Evolutionary conservation across 2,329 filamentous ascomycete genomes (phyloP), one percentile per base, ranked within the genome.

Genomic region (Eutypella sp.): DNA sequence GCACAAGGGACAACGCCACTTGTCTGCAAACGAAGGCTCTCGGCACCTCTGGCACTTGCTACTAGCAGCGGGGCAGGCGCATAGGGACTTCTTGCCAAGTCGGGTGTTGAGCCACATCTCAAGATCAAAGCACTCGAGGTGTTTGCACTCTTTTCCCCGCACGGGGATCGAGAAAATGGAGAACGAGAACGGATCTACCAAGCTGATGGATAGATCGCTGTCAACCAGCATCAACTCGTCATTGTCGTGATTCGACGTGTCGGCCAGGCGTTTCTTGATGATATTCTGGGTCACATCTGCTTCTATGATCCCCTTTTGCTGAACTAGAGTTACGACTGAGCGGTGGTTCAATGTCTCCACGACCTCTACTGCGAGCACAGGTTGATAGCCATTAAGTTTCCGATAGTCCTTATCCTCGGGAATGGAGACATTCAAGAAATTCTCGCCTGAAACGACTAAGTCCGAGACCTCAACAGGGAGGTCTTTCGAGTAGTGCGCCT

Each of bases 91-190:
- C 49, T 74, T 76, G 13, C 68, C 66, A 5, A 73, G 71, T 36
- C 88, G 81, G 5, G 85, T 88, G 13, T 73, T 65, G 8, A 99
- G 76, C 71, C 89, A 97, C 1, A 80, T 91, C 18, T 86, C 78
- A 7, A 96, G 79, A 62, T 97, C 92, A 61, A 97, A 96, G 61
- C 90, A 96, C 60, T 96, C 89, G 29, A 85, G 71, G 61, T 99
- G 92, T 20, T 71, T 70, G 63, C 93, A 99, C 3, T 64, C 56
- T 7, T 58, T 69, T 22, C 89, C 83, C 23, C 91, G 84, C 2
- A 84, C 88, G 1, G 93, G 92, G 0, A 76, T 73, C 5, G 78
- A 70, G 61, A 87, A 90, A 10, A 93, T 74, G 11, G 60, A 68
- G 1, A 76, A 70, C 46, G 72, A 84, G 58, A 87, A 87, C 0